Base-by-base conservation (phyloP, 2,329 filamentous ascomycete genomes). In the Colletotrichum tanaceti region DNA sequence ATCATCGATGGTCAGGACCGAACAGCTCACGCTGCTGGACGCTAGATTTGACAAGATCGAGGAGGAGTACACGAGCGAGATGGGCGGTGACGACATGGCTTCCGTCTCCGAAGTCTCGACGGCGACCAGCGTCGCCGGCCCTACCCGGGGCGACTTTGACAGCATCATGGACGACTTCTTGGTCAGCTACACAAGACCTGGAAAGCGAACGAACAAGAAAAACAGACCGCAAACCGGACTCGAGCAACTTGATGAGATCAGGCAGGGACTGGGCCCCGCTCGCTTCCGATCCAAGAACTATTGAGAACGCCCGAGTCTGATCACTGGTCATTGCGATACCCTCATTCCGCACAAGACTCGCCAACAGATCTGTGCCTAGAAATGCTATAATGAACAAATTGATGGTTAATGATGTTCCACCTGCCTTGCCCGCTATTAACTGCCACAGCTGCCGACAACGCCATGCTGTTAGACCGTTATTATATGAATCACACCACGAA, bases 161-260 rank as follows among this genome's bases (percentile, higher is more conserved):
- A 87, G 85, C 70, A 93, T 98, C 77, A 89, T 99, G 85, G 95
- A 98, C 76, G 94, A 97, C 65, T 99, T 99, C 80, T 81, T 98
- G 32, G 92, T 90, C 10, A 89, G 85, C 41, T 91, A 93, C 76
- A 88, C 88, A 11, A 90, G 89, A 79, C 86, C 86, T 28, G 91
- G 91, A 2, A 94, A 93, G 82, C 90, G 90, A 77, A 83, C 85
- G 13, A 87, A 93, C 22, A 95, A 94, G 82, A 93, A 94, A 80
- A 91, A 91, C 20, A 93, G 91, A 76, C 89, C 91, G 72, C 91
- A 92, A 77, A 92, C 87, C 68, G 96, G 96, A 0, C 85, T 98
- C 72, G 90, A 93, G 79, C 93, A 98, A 83, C 83, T 98, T 69
- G 96, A 98, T 72, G 95, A 98, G 80, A 91, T 99, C 59, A 86